Conservation (phyloP, 2,329 filamentous ascomycete genomes). For the Aspergillus sp. region DNA sequence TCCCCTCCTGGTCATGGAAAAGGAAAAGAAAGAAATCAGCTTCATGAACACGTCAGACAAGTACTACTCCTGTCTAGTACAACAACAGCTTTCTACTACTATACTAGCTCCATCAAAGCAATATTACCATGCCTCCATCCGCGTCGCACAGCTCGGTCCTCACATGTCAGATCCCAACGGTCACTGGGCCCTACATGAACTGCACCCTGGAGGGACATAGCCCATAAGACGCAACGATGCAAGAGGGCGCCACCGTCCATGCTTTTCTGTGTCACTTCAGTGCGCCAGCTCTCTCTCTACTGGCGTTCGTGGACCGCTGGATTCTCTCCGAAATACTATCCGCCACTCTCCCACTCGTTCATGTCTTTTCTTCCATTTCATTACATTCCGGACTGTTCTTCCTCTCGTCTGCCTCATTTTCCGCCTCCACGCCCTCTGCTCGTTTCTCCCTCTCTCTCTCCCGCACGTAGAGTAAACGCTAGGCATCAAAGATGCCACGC, state of each 20-base stretch:
- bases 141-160: neutral
- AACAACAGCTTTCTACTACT: neutral
- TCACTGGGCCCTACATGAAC: neutral
- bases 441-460: neutral
- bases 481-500: neutral
- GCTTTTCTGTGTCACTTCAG: neutral
- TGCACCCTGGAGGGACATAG: neutral
- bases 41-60: constrained; percentile 8
- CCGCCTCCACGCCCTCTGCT: neutral
- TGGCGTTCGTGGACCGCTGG: too few relatives aligned
- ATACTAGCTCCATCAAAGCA: neutral
- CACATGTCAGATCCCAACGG: neutral
- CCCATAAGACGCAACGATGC: neutral
- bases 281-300: neutral
- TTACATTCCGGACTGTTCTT: too few relatives aligned
- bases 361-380: too few relatives aligned
- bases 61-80: neutral
- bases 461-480: neutral
- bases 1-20: too few relatives aligned
- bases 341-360: too few relatives aligned
- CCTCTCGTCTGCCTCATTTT: neutral
- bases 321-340: neutral
- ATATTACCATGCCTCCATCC: neutral
- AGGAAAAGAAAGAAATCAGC: neutral
- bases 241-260: neutral